Percentiles rank a stretch among this genome's conserved stretches.
Evolutionary conservation across 176 grass and related monocot species (phyloP).

Genomic region (Rhipidocladum racemiflorum): DNA sequence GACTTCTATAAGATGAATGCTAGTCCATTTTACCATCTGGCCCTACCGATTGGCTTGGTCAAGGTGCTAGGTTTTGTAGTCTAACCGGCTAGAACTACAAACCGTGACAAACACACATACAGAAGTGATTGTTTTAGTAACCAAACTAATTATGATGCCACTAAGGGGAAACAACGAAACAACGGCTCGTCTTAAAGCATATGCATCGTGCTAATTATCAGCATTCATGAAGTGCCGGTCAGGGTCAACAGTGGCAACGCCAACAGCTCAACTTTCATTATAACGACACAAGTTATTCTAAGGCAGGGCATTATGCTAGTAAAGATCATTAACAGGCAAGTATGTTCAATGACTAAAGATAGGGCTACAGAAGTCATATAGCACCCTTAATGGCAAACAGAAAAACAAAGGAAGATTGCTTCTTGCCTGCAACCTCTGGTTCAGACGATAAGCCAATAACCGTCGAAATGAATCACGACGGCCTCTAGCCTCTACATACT

Average conservation of each 20-base stretch:
- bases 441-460: not conserved
- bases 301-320: conserved; percentile 16
- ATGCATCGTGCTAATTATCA: not conserved
- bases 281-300: not conserved
- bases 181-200: not conserved
- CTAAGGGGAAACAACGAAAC: not conserved
- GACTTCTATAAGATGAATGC: not conserved
- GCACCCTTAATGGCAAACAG: not conserved
- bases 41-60: not conserved
- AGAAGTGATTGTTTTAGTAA: not conserved
- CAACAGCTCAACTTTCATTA: conserved; percentile 3
- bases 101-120: not conserved
- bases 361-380: not conserved
- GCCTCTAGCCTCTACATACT: conserved; percentile 24
- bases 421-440: conserved; percentile 24
- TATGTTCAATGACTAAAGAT: conserved; percentile 8
- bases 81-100: not conserved
- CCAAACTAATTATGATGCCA: not conserved
- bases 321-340: conserved; percentile 17
- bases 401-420: not conserved
- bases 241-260: not conserved
- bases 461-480: conserved; percentile 10
- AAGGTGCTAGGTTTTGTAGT: not conserved
- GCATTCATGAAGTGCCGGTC: not conserved
- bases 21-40: not conserved